phyloP scores from a whole-genome alignment of 257 asterid species.

The Petunia secreta region DNA sequence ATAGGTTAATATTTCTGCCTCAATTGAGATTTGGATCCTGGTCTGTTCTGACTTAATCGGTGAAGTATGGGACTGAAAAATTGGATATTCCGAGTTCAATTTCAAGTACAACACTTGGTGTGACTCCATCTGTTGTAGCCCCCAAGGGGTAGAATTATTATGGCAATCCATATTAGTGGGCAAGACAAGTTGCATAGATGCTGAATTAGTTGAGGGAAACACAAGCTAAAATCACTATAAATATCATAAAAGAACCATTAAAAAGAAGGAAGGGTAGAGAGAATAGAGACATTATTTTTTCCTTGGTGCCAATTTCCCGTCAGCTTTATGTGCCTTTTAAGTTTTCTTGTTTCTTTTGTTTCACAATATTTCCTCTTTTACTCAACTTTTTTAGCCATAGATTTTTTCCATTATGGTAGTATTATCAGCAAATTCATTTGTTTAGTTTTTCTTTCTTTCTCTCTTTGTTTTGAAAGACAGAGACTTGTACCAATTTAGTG shows the following conservation, averaged over 20 bases:
- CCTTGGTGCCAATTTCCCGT: not conserved
- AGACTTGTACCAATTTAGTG: conserved; percentile 14
- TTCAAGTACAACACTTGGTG: not conserved
- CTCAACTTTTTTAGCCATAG: not conserved
- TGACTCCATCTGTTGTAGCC: not conserved
- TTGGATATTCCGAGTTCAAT: not conserved
- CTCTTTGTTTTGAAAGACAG: not conserved
- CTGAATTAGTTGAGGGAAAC: not conserved
- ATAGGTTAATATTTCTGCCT: not conserved
- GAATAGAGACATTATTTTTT: not conserved
- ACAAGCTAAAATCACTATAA: not conserved
- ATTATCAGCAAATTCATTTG: not conserved
- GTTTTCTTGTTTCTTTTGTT: not conserved
- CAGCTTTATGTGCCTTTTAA: not conserved
- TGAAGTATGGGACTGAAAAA: not conserved
- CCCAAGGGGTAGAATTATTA: not conserved
- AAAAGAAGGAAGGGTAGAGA: not conserved
- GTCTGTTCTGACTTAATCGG: not conserved
- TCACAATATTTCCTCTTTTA: not conserved
- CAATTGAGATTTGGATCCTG: not conserved
- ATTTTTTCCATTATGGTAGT: not conserved
- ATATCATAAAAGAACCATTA: not conserved
- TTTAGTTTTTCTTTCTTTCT: not conserved
- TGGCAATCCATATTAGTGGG: not conserved
- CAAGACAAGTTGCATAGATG: too few species aligned